Evolutionary conservation across 176 grass and related monocot species (phyloP).

Genomic region (Aechmea fasciata): DNA sequence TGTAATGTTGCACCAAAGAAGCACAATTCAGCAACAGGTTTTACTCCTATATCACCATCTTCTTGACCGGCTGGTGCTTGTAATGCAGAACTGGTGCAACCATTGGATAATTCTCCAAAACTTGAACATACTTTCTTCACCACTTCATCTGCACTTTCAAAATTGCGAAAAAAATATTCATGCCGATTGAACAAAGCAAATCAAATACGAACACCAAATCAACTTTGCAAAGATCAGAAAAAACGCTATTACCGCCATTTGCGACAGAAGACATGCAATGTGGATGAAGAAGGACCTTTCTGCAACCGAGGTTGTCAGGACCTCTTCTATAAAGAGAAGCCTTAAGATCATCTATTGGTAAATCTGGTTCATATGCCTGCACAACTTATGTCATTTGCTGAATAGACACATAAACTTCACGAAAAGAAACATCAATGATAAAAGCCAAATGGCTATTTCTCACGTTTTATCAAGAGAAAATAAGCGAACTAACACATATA

Average conservation of each 20-base stretch:
- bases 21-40: conserved; percentile 25
- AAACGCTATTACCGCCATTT: conserved; percentile 20
- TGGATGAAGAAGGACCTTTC: conserved; percentile 32
- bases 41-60: not conserved
- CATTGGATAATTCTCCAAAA: not conserved
- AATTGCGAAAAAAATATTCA: conserved; percentile 2
- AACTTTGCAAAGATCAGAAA: not conserved
- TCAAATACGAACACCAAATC: conserved; percentile 5
- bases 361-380: conserved; percentile 21
- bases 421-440: too few species aligned
- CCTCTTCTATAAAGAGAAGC: conserved; percentile 47
- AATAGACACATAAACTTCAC: too few species aligned
- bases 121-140: not conserved
- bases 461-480: too few species aligned
- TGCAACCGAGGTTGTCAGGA: conserved; percentile 41
- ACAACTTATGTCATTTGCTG: not conserved
- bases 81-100: not conserved
- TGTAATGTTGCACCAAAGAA: conserved; percentile 72
- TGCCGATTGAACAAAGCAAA: not conserved
- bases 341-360: conserved; percentile 62
- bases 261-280: conserved; percentile 7
- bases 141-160: not conserved
- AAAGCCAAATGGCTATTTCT: too few species aligned
- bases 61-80: not conserved
- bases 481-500: too few species aligned